Evolutionary conservation across 2,329 filamentous ascomycete species (phyloP).

Genomic region (Aspergillus udagawae): DNA sequence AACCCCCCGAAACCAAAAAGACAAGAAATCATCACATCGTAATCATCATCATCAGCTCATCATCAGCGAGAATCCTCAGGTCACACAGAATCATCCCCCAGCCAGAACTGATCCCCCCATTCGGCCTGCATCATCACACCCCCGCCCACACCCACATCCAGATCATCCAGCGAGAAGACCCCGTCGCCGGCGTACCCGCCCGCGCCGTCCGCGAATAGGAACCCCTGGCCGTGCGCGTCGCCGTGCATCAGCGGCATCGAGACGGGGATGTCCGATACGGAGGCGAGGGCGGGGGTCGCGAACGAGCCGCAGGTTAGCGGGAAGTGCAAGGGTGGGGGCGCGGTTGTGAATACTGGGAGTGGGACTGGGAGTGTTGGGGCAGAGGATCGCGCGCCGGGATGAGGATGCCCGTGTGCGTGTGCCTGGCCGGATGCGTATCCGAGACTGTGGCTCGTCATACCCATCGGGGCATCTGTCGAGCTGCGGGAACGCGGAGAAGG

Average conservation of each 20-base stretch:
- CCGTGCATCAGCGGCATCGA: neutral
- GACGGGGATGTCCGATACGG: neutral
- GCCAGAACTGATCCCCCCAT: slow-evolving; percentile 4
- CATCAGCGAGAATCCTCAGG: neutral
- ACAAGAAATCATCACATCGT: neutral
- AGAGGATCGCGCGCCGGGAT: neutral
- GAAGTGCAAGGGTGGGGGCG: neutral
- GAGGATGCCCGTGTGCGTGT: neutral
- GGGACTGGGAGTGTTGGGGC: neutral
- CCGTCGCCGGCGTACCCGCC: neutral
- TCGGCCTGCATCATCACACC: slow-evolving; percentile 5
- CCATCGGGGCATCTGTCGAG: neutral
- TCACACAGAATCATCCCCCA: slow-evolving; percentile 10
- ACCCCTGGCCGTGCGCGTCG: neutral
- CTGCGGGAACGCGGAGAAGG: neutral
- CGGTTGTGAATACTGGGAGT: neutral
- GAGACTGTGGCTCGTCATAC: neutral
- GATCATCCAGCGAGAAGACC: slow-evolving; percentile 2
- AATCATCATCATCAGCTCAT: neutral
- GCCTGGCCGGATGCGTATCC: neutral
- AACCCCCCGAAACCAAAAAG: too few species aligned
- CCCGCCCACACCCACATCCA: neutral
- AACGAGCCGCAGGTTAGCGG: neutral
- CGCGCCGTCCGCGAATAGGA: slow-evolving; percentile 1
- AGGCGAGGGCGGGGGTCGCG: neutral